Evolutionary conservation across 2,329 filamentous ascomycete genomes (phyloP).

Genomic region (Rutstroemia sp.): DNA sequence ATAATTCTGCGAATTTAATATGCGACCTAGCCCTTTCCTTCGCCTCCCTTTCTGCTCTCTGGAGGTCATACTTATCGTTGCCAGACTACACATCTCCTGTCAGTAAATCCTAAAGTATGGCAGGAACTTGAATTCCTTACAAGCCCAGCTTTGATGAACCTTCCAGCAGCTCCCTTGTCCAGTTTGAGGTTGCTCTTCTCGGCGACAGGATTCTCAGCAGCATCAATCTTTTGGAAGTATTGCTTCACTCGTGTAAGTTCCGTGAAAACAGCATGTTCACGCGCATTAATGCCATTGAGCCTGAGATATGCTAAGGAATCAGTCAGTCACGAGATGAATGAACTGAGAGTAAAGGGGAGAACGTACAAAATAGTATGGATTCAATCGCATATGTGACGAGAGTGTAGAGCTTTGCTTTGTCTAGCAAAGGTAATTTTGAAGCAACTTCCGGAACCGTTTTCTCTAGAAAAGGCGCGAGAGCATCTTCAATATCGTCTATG

Average conservation of each 20-base stretch:
- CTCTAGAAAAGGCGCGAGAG: conserved; percentile 65
- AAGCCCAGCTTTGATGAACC: conserved; percentile 77
- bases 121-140: conserved; percentile 39
- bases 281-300: conserved; percentile 73
- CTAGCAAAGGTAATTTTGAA: conserved; percentile 78
- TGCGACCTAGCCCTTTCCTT: conserved; percentile 43
- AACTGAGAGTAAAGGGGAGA: not conserved
- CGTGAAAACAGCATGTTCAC: conserved; percentile 73
- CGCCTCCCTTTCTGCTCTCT: conserved; percentile 41
- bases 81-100: conserved; percentile 18
- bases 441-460: conserved; percentile 58
- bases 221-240: conserved; percentile 89
- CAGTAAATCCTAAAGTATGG: not conserved
- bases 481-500: conserved; percentile 70
- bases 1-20: conserved; percentile 37
- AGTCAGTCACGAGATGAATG: conserved; percentile 7
- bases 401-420: conserved; percentile 92
- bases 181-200: conserved; percentile 39
- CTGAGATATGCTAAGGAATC: conserved; percentile 57
- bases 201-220: conserved; percentile 53
- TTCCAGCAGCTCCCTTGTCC: conserved; percentile 69
- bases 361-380: conserved; percentile 76
- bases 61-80: conserved; percentile 43
- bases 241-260: conserved; percentile 83
- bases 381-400: conserved; percentile 83